Base-by-base conservation (phyloP, 129 eudicot species). In the Centaurea solstitialis region DNA sequence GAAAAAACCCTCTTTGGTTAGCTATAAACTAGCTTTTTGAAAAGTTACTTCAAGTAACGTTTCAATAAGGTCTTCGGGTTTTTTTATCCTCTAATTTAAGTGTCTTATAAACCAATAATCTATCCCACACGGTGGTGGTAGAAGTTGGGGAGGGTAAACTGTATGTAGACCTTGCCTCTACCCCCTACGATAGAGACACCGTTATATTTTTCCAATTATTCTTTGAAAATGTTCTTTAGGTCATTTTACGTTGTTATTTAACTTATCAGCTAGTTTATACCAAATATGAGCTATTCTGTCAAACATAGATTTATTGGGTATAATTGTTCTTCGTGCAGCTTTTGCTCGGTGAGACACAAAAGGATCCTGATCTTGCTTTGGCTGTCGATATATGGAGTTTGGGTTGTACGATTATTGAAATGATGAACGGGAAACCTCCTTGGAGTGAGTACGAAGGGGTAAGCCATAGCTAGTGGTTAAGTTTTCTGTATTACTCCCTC, bases 331-430 rank as follows among this genome's bases (percentile, higher is more conserved):
- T 37, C 57, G 40, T 86, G 83, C 89, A 95, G 98, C 93, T 95
- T 37, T 83, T 95, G 79, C 94, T 89, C 35, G 77, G 90, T 67
- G 89, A 64, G 30, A 73, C 83, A 80, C 90, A 83, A 74, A 84
- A 79, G 61, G 94, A 95, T 70, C 81, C 90, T 40, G 97, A 92
- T 82, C 75, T 78, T 83, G 98, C 94, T 75, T 87, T 89, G 23
- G 97, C 98, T 43, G 86, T 91, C 76, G 99, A 95, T 84, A 95
- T 95, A 59, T 95, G 99, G 99, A 95, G 99, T 77, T 86, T 95
- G 92, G 99, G 99, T 68, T 95, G 99, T 75, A 95, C 99, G 3
- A 83, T 95, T 57, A 91, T 95, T 28, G 98, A 95, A 79, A 95
- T 95, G 99, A 78, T 95, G 91, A 87, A 86, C 17, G 98, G 97